phyloP scores from a whole-genome alignment of 441 rosid genomes.

The Pelargonium cotyledonis region DNA sequence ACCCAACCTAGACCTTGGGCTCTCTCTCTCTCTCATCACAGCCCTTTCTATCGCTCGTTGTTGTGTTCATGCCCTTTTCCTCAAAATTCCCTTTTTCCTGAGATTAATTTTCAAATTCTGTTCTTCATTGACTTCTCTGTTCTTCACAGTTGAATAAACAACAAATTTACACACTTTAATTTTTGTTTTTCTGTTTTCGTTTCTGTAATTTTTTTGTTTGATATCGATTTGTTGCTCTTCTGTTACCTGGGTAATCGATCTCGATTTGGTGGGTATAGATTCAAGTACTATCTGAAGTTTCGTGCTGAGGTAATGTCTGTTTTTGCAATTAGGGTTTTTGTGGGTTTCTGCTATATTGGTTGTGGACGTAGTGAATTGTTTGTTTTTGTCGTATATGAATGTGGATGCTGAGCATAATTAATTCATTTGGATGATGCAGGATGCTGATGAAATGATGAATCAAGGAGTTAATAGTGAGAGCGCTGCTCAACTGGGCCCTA shows the following conservation, averaged over 20 bases:
- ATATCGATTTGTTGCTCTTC: slow-evolving; percentile 4
- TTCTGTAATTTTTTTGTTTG: background rate
- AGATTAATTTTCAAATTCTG: background rate
- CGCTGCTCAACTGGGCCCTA: slow-evolving; percentile 53
- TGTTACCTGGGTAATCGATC: background rate
- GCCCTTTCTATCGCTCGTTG: slow-evolving; percentile 3
- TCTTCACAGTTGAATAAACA: background rate
- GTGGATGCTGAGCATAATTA: background rate
- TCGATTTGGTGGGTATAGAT: background rate
- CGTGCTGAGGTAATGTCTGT: slow-evolving; percentile 1
- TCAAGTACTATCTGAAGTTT: background rate
- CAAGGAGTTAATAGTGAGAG: slow-evolving; percentile 62
- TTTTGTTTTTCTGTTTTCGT: slow-evolving; percentile 1
- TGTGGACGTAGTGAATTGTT: background rate
- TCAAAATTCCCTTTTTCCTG: background rate
- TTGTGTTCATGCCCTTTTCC: background rate
- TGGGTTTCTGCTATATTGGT: background rate
- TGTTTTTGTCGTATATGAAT: background rate
- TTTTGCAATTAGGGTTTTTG: background rate
- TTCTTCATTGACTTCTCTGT: background rate
- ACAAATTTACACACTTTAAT: background rate
- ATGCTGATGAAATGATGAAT: slow-evolving; percentile 59
- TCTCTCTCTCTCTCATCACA: background rate
- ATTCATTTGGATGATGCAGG: slow-evolving; percentile 16
- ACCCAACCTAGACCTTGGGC: background rate